These are phyloP conservation scores for Chalciporus piperatus DNA, from an alignment of 768 basidiomycete genomes.

Conservation along the genomic window DNA sequence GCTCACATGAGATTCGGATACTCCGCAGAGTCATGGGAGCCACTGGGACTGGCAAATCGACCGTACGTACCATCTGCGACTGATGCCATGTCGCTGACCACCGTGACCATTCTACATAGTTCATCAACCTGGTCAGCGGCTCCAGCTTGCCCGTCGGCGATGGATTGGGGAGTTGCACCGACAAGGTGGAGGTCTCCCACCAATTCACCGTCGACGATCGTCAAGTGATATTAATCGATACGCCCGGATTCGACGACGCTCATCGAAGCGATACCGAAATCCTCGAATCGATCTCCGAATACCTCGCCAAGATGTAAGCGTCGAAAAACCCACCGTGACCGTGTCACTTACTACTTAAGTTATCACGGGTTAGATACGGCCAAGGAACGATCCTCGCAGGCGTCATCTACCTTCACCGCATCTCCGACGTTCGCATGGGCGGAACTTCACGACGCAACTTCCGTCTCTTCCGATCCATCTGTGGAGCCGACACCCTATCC, in stretches of 20 bases:
- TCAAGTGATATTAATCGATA: neutral
- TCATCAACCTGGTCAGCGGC: slow-evolving; percentile 33
- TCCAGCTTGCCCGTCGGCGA: slow-evolving; percentile 39
- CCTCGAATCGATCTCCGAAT: too few species aligned
- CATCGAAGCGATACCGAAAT: neutral
- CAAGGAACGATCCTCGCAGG: slow-evolving; percentile 35
- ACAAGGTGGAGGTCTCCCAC: neutral
- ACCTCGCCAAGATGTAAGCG: too few species aligned
- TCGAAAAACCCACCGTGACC: too few species aligned
- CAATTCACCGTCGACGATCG: too few species aligned
- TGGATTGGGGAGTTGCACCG: slow-evolving; percentile 45
- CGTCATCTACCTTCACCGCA: slow-evolving; percentile 48
- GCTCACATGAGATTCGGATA: too few species aligned
- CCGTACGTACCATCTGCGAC: too few species aligned
- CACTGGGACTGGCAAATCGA: too few species aligned
- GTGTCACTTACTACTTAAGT: too few species aligned
- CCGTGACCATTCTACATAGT: too few species aligned
- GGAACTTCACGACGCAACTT: slow-evolving; percentile 43
- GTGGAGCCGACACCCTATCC: slow-evolving; percentile 41
- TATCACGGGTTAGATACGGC: too few species aligned
- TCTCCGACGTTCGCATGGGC: slow-evolving; percentile 42
- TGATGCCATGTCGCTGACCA: too few species aligned
- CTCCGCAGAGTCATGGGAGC: too few species aligned
- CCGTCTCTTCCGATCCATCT: slow-evolving; percentile 44
- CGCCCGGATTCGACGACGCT: neutral